These are phyloP conservation scores for Macrophomina pseudophaseolina DNA, from an alignment of 2,329 filamentous ascomycete genomes.

Conservation along the genomic window DNA sequence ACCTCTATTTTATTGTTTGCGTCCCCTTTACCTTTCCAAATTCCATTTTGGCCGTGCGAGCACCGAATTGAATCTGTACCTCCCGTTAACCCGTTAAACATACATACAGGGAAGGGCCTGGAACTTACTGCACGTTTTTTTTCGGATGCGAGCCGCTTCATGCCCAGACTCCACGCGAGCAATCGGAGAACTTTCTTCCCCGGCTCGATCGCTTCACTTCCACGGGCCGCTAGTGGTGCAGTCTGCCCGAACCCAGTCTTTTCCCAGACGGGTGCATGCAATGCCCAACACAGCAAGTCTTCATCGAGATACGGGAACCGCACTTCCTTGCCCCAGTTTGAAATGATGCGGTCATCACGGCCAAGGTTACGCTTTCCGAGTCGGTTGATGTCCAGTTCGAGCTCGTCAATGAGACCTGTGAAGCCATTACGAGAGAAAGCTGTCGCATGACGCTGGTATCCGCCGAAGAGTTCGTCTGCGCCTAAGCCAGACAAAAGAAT, in stretches of 20 bases:
- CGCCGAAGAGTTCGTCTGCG: conserved; percentile 94
- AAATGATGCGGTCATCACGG: conserved; percentile 88
- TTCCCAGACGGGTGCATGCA: conserved; percentile 74
- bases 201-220: conserved; percentile 57
- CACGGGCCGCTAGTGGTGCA: conserved; percentile 7
- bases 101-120: neutral
- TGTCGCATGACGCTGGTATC: conserved; percentile 82
- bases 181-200: conserved; percentile 83
- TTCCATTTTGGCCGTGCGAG: conserved; percentile 55
- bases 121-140: conserved; percentile 84
- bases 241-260: conserved; percentile 84
- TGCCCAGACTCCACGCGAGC: conserved; percentile 74
- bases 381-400: conserved; percentile 82
- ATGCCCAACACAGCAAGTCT: conserved; percentile 78
- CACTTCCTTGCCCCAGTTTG: conserved; percentile 86
- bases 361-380: conserved; percentile 94
- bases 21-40: conserved; percentile 56
- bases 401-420: conserved; percentile 74
- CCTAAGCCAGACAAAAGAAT: conserved; percentile 91
- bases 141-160: conserved; percentile 75
- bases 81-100: conserved; percentile 1
- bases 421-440: conserved; percentile 76
- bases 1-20: conserved; percentile 45
- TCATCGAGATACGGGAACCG: conserved; percentile 93
- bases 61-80: conserved; percentile 50